These are phyloP conservation scores for Pisolithus tinctorius DNA, from an alignment of 768 basidiomycete species.

Conservation along the genomic window DNA sequence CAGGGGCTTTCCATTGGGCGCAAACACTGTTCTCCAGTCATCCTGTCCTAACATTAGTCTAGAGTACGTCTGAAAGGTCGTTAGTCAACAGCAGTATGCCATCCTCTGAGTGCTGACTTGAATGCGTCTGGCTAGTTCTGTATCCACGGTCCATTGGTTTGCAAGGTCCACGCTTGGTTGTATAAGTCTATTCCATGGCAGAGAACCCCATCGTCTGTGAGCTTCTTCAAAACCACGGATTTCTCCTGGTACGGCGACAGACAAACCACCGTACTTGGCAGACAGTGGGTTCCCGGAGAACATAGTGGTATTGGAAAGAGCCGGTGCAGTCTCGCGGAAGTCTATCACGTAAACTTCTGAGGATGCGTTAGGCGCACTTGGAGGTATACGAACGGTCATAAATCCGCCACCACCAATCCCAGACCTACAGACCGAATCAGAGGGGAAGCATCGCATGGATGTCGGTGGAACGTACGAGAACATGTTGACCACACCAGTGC, in stretches of 20 bases:
- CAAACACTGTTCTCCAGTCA: constrained; percentile 81
- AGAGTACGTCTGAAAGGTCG: constrained; percentile 32
- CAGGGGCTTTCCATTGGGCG: constrained; percentile 64
- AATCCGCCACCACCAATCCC: constrained; percentile 88
- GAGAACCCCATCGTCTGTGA: constrained; percentile 71
- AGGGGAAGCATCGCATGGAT: not conserved
- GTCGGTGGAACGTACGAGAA: constrained; percentile 57
- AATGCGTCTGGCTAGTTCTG: constrained; percentile 69
- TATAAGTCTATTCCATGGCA: constrained; percentile 76
- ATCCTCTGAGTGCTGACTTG: constrained; percentile 37
- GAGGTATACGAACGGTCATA: constrained; percentile 76
- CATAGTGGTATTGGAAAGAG: constrained; percentile 69
- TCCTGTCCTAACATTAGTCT: constrained; percentile 58
- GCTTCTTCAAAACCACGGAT: constrained; percentile 81
- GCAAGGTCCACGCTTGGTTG: constrained; percentile 72
- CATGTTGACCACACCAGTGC: constrained; percentile 81
- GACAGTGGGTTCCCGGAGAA: constrained; percentile 48
- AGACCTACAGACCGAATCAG: constrained; percentile 37
- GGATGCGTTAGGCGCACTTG: constrained; percentile 29
- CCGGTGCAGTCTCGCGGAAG: constrained; percentile 85
- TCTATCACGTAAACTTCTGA: constrained; percentile 73
- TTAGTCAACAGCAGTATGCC: constrained; percentile 1
- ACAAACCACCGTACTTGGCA: constrained; percentile 68
- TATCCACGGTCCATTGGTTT: constrained; percentile 70
- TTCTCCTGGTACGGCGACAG: constrained; percentile 91